Evolutionary conservation across 2,329 filamentous ascomycete genomes (phyloP).

Genomic region (Calonectria multiphialidica): DNA sequence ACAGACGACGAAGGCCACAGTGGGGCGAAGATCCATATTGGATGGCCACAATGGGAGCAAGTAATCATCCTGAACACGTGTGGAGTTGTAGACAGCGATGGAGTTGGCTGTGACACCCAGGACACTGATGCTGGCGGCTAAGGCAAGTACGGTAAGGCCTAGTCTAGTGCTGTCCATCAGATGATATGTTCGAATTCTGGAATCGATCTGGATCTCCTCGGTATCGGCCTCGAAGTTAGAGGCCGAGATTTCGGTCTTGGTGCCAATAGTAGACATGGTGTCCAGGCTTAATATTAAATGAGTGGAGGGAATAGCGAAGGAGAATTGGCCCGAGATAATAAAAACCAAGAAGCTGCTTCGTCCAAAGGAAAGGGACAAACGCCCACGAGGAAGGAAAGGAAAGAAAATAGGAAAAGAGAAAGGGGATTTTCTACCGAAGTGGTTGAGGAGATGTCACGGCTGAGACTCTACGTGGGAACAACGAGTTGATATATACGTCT

Average conservation of each 20-base stretch:
- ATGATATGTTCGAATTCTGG: conserved; percentile 54
- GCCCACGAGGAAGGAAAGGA: conserved; percentile 23
- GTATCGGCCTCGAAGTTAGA: conserved; percentile 65
- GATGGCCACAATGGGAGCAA: conserved; percentile 69
- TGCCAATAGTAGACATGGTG: conserved; percentile 42
- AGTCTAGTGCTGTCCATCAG: conserved; percentile 59
- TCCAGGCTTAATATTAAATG: conserved; percentile 20
- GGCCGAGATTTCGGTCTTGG: conserved; percentile 55
- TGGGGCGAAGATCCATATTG: conserved; percentile 68
- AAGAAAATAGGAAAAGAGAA: conserved; percentile 21
- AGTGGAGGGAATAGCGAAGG: not conserved
- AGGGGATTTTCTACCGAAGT: conserved; percentile 7
- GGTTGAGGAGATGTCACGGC: conserved; percentile 6
- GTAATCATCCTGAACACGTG: conserved; percentile 60
- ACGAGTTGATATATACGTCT: conserved; percentile 36
- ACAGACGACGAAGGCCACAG: conserved; percentile 65
- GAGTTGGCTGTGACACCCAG: conserved; percentile 67
- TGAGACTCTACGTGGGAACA: conserved; percentile 13
- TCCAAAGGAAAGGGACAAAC: conserved; percentile 20
- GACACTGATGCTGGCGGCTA: conserved; percentile 64
- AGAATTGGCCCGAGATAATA: conserved; percentile 7
- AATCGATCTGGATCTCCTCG: conserved; percentile 48
- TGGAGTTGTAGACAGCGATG: conserved; percentile 67
- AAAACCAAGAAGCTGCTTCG: conserved; percentile 12
- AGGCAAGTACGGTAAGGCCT: conserved; percentile 61